Evolutionary conservation across 2,329 filamentous ascomycete genomes (phyloP).

Genomic region (Anisogramma anomala): DNA sequence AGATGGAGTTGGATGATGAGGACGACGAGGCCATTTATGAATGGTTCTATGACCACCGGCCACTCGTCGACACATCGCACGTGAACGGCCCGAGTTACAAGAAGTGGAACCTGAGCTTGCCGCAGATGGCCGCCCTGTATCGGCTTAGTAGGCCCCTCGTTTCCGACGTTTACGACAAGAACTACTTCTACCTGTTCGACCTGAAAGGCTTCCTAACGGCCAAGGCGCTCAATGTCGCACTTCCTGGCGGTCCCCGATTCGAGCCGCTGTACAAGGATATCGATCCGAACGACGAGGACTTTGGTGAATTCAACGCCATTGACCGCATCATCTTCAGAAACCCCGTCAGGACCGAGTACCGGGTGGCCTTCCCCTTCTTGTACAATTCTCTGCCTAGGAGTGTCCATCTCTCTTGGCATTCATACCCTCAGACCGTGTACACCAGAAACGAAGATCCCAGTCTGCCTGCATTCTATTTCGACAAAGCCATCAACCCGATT

Average conservation of each 20-base stretch:
- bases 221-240: conserved; percentile 92
- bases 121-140: conserved; percentile 93
- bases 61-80: conserved; percentile 80
- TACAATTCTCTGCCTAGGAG: conserved; percentile 96
- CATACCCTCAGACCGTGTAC: conserved; percentile 85
- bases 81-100: conserved; percentile 97
- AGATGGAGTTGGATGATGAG: conserved; percentile 92
- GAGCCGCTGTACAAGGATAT: conserved; percentile 98
- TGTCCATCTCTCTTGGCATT: conserved; percentile 88
- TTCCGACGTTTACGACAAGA: conserved; percentile 86
- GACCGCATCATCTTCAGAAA: conserved; percentile 97
- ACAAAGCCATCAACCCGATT: conserved; percentile 94
- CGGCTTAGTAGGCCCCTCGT: conserved; percentile 82
- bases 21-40: conserved; percentile 87
- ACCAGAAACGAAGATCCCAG: conserved; percentile 77
- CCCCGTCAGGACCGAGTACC: conserved; percentile 88
- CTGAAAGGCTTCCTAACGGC: conserved; percentile 89
- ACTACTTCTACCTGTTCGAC: conserved; percentile 97
- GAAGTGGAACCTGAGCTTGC: conserved; percentile 81
- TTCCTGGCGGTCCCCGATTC: conserved; percentile 93
- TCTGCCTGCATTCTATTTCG: conserved; percentile 93
- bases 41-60: conserved; percentile 95
- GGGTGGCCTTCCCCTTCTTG: conserved; percentile 85
- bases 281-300: conserved; percentile 96
- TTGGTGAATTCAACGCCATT: conserved; percentile 98